These are phyloP conservation scores for Apophysomyces variabilis DNA, from an alignment of 371 early-diverging fungal species.

Conservation along the genomic window DNA sequence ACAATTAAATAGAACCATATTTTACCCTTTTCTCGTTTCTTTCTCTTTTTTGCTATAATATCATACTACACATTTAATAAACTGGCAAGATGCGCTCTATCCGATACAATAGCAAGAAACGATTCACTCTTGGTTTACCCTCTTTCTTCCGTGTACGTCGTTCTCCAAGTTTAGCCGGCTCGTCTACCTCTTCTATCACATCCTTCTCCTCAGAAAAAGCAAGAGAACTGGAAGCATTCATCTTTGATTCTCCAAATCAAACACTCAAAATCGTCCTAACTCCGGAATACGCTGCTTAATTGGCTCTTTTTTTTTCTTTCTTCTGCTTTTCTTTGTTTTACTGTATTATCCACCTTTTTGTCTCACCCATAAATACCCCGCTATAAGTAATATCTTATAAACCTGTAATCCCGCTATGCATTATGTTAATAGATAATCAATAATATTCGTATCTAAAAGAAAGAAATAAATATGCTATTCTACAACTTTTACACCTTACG, in stretches of 20 bases:
- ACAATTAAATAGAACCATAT: neutral
- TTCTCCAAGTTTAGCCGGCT: neutral
- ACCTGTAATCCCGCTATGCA: neutral
- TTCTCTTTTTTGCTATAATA: neutral
- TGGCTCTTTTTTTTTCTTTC: neutral
- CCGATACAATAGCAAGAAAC: neutral
- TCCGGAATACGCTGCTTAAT: slow-evolving; percentile 9
- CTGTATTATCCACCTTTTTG: no score
- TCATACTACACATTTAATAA: neutral
- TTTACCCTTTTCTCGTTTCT: neutral
- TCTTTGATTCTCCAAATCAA: neutral
- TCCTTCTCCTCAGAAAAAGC: slow-evolving; percentile 6
- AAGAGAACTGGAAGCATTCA: slow-evolving; percentile 6
- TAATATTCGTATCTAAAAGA: neutral
- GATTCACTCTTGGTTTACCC: neutral
- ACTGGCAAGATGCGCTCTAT: no score
- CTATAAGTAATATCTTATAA: neutral
- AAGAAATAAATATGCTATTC: neutral
- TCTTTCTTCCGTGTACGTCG: neutral
- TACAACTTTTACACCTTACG: no score
- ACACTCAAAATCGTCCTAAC: neutral
- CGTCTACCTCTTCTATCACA: neutral
- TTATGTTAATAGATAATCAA: neutral
- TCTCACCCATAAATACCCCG: neutral
- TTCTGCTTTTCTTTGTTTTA: neutral